Evolutionary conservation across 1,284 basidiomycete species (phyloP).

Genomic region (Puccinia coronata): DNA sequence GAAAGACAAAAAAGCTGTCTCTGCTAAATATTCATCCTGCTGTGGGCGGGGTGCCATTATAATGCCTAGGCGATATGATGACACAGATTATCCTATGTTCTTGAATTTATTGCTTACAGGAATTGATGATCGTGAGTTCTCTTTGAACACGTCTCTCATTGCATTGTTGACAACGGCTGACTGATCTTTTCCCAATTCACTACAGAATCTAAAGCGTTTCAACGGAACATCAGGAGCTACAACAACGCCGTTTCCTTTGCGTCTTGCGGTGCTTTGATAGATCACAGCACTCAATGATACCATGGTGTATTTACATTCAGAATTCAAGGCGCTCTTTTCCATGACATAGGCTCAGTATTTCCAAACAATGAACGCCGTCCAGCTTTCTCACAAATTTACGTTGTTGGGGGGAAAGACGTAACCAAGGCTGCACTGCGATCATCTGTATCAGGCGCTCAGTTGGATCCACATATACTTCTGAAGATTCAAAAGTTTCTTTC

Average conservation of each 20-base stretch:
- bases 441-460: background rate
- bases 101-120: background rate
- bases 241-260: too few species aligned
- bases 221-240: too few species aligned
- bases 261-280: too few species aligned
- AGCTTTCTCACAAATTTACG: slow-evolving; percentile 1
- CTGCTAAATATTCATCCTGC: background rate
- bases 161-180: too few species aligned
- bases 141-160: too few species aligned
- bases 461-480: background rate
- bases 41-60: background rate
- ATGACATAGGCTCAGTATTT: background rate
- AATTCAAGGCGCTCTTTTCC: background rate
- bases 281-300: too few species aligned
- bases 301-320: background rate
- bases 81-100: background rate
- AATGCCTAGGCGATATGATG: background rate
- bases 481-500: background rate
- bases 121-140: background rate
- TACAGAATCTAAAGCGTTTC: too few species aligned
- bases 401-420: background rate
- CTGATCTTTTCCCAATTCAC: too few species aligned
- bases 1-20: background rate
- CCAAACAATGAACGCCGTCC: background rate
- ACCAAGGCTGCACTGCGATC: background rate